Evolutionary conservation across 2,329 filamentous ascomycete species (phyloP).

Genomic region (Coniella vitis): DNA sequence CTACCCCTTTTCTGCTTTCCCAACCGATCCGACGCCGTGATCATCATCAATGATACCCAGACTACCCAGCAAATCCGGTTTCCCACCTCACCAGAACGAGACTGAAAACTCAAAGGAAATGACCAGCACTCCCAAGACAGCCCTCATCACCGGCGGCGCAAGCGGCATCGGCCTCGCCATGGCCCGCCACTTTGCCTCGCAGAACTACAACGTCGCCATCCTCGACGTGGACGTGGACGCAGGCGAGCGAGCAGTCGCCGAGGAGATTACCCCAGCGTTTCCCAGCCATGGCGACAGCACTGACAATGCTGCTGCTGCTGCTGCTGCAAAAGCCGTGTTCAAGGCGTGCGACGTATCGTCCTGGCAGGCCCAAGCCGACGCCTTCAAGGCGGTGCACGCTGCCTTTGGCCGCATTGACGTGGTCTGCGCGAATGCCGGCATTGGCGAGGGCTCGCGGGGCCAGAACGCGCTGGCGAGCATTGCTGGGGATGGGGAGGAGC

Average conservation of each 20-base stretch:
- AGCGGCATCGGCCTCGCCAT: conserved; percentile 31
- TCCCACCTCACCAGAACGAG: too few relatives aligned
- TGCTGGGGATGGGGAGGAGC: conserved; percentile 20
- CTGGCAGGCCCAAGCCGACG: conserved; percentile 27
- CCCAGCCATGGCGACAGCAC: conserved; percentile 16
- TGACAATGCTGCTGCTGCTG: too few relatives aligned
- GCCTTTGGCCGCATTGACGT: conserved; percentile 31
- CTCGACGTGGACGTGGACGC: conserved; percentile 26
- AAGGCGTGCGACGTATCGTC: conserved; percentile 30
- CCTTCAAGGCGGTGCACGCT: conserved; percentile 22
- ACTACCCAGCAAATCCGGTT: too few relatives aligned
- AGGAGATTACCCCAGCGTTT: conserved; percentile 21
- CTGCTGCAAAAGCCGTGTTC: conserved; percentile 22
- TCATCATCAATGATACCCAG: background rate
- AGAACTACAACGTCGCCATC: conserved; percentile 26
- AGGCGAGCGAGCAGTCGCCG: conserved; percentile 21
- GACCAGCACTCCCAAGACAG: conserved; percentile 16
- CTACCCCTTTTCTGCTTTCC: too few relatives aligned
- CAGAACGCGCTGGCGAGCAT: conserved; percentile 21
- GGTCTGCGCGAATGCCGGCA: conserved; percentile 44
- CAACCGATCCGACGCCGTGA: too few relatives aligned
- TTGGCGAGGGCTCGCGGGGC: conserved; percentile 32
- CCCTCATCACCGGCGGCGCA: conserved; percentile 30
- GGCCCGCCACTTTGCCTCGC: conserved; percentile 27
- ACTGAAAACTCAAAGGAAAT: background rate